Evolutionary conservation across 495 filamentous ascomycete genomes (phyloP).

Genomic region (Penicillium canariense): DNA sequence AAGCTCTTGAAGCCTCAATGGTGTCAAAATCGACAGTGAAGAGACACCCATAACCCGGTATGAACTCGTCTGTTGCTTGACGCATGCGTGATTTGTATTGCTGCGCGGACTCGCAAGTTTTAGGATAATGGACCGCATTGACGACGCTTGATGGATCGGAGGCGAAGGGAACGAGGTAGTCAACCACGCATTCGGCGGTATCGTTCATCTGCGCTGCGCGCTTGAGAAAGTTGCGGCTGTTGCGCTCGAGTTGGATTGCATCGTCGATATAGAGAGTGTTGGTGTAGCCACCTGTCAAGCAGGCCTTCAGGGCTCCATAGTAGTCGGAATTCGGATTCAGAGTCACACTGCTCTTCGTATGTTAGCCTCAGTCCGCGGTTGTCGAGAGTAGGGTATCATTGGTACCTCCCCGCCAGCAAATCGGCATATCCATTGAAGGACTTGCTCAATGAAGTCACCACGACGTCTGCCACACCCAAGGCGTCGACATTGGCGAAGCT

Average conservation of each 20-base stretch:
- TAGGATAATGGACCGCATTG: constrained; percentile 37
- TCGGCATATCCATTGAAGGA: constrained; percentile 29
- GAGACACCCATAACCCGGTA: constrained; percentile 35
- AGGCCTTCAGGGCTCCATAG: constrained; percentile 1
- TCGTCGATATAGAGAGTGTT: constrained; percentile 20
- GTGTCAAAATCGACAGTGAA: constrained; percentile 39
- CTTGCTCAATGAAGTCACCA: constrained; percentile 34
- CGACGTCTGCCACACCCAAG: constrained; percentile 23
- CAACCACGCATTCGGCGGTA: constrained; percentile 29
- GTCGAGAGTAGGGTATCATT: background rate
- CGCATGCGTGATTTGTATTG: constrained; percentile 40
- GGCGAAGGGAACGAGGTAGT: constrained; percentile 25
- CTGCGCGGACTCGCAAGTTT: constrained; percentile 13
- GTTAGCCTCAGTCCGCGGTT: background rate
- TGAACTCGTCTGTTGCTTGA: constrained; percentile 13
- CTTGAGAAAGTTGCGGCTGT: constrained; percentile 21
- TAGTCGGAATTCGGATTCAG: constrained; percentile 19
- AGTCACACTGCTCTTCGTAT: background rate
- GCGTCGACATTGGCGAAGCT: constrained; percentile 50
- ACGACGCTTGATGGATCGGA: constrained; percentile 21
- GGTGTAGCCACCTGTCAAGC: background rate
- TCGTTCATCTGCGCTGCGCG: constrained; percentile 13
- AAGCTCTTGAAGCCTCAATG: constrained; percentile 16
- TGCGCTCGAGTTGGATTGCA: constrained; percentile 20
- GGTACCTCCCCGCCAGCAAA: constrained; percentile 30